Conservation (phyloP, 208 protist species). For the Wallacemonas sp. region DNA sequence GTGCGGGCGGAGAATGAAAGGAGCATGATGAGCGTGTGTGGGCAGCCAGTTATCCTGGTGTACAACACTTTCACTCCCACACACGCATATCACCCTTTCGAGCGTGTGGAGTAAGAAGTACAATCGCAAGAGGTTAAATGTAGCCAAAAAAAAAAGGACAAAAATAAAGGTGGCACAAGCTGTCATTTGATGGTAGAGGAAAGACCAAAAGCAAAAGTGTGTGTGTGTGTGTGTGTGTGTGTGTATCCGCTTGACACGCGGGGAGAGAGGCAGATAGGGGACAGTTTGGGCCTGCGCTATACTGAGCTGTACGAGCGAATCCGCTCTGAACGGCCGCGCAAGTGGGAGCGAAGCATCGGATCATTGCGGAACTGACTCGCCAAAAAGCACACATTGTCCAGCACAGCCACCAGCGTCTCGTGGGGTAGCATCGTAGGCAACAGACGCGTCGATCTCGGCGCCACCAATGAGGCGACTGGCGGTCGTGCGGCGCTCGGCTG, state of each 20-base stretch:
- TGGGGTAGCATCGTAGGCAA: constrained; percentile 44
- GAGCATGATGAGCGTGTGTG: too few species aligned
- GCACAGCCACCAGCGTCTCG: constrained; percentile 30
- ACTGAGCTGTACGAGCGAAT: constrained; percentile 41
- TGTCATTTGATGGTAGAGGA: neutral
- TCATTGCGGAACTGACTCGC: constrained; percentile 58
- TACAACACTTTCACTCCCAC: too few species aligned
- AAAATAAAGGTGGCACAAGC: too few species aligned
- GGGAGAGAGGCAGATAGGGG: too few species aligned
- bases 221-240: too few species aligned
- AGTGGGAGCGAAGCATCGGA: constrained; percentile 45
- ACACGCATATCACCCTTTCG: too few species aligned
- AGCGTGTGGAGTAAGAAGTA: too few species aligned
- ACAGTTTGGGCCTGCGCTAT: too few species aligned
- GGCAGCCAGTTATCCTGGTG: neutral
- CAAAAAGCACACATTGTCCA: constrained; percentile 76
- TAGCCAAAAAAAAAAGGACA: too few species aligned
- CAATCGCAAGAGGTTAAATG: too few species aligned
- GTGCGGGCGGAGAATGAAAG: neutral
- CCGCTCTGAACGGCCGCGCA: constrained; percentile 25
- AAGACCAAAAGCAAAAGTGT: constrained; percentile 32
- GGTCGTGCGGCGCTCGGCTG: neutral
- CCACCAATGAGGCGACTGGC: neutral
- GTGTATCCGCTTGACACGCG: neutral
- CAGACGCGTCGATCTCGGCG: neutral